A percentile compares a stretch with the other conserved stretches of the same genome.
Evolutionary conservation across 805 yeast genomes (phyloP).

Genomic region (Wickerhamomyces silvicola): DNA sequence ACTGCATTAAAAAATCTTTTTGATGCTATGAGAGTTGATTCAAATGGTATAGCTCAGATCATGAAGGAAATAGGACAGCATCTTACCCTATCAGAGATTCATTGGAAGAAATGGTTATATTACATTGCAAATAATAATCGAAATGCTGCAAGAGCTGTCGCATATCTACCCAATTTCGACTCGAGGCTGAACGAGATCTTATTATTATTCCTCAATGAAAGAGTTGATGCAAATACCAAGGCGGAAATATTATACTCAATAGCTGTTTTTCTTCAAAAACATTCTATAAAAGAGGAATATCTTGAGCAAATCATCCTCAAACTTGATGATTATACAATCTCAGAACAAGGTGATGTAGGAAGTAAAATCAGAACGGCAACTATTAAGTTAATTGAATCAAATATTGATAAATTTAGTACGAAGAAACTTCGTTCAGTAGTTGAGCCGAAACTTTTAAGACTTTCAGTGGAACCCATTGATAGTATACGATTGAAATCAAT

Average conservation of each 20-base stretch:
- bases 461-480: constrained; percentile 61
- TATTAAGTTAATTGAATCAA: constrained; percentile 31
- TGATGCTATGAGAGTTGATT: constrained; percentile 15
- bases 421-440: constrained; percentile 12
- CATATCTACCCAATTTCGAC: constrained; percentile 17
- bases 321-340: constrained; percentile 70
- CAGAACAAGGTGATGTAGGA: constrained; percentile 91
- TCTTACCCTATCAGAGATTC: constrained; percentile 2
- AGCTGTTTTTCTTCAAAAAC: constrained; percentile 5
- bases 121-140: constrained; percentile 34
- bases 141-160: constrained; percentile 31
- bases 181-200: constrained; percentile 6
- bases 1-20: constrained; percentile 14
- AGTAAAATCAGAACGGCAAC: constrained; percentile 56
- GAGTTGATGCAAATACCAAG: constrained; percentile 17
- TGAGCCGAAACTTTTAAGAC: constrained; percentile 38
- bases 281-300: neutral
- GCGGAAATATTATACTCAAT: constrained; percentile 13
- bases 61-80: constrained; percentile 11
- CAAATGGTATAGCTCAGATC: constrained; percentile 5
- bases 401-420: constrained; percentile 15
- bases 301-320: constrained; percentile 25
- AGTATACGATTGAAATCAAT: constrained; percentile 41
- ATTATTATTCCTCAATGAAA: constrained; percentile 14
- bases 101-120: constrained; percentile 26